Base-by-base conservation (phyloP, 208 protist genomes). In the Crithidia fasciculata region DNA sequence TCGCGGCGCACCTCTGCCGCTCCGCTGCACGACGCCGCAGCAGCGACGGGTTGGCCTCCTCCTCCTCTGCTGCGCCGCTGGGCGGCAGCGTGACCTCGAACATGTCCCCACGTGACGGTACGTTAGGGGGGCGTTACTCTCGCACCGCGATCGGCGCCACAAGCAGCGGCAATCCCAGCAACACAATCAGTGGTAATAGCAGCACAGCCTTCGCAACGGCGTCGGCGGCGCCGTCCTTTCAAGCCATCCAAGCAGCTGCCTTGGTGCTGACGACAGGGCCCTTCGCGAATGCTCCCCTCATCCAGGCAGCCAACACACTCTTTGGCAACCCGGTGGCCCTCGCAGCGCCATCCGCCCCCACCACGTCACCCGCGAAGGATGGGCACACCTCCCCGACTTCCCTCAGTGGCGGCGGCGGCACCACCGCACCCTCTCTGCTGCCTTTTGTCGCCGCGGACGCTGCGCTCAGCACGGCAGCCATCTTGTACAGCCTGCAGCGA, bases 1-100 rank as follows among this genome's bases (percentile, higher is more conserved):
- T 80, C 18, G 74, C 74, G 9, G 74, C 71, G 10, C 74, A 80
- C n/a, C 44, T 80, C 12, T 80, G 74, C 36, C 67, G 74, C 40
- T 80, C 74, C 4, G 49, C 61, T 12, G 53, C 55, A 13, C 74
- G 74, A 2, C 67, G 68, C 8, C 68, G 60, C 18, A 60, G 55
- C 47, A 39, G 40, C 15, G 56, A 19, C 39, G 73, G 16, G 19
- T 47, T 44, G 28, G 49, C 54, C 4, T 18, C 16, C 7, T 19
- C 37, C 37, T 10, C 45, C 9, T 8, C 45, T 2, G 45, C 45
- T 13, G 45, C 45, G 0, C 9, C 9, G 12, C 7, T 49, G 45
- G 12, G 45, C 45, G 16, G 50, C 16, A 55, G 50, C 50, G 16
- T 15, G 2, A 3, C 50, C 16, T 49, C 45, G 45, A 49, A 13